Conservation (phyloP, 2,329 filamentous ascomycete species). For the Geosmithia morbida region DNA sequence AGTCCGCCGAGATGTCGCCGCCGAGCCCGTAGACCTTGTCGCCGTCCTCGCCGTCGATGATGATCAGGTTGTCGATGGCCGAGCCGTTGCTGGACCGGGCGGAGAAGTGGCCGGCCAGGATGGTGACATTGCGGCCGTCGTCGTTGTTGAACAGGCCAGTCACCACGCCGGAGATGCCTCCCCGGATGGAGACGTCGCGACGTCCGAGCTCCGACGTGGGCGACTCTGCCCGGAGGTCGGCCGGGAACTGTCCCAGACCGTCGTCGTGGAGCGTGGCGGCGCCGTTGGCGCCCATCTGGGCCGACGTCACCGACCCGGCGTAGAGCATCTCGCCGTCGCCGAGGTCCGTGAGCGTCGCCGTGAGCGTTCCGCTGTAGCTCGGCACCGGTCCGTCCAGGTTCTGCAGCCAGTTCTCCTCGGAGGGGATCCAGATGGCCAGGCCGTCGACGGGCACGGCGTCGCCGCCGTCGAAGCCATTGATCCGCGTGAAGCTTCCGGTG, state of each 20-base stretch:
- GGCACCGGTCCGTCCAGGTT: slow-evolving; percentile 55
- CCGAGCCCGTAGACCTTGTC: slow-evolving; percentile 56
- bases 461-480: slow-evolving; percentile 54
- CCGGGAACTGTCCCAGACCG: slow-evolving; percentile 38
- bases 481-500: slow-evolving; percentile 63
- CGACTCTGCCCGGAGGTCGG: slow-evolving; percentile 34
- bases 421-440: slow-evolving; percentile 87
- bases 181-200: slow-evolving; percentile 25
- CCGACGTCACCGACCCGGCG: slow-evolving; percentile 70
- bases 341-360: slow-evolving; percentile 51
- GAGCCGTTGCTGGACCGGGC: slow-evolving; percentile 55
- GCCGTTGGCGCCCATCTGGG: slow-evolving; percentile 57
- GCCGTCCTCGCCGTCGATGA: slow-evolving; percentile 64
- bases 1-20: slow-evolving; percentile 51
- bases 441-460: slow-evolving; percentile 49
- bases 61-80: slow-evolving; percentile 61
- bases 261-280: slow-evolving; percentile 49
- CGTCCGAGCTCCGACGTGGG: slow-evolving; percentile 25
- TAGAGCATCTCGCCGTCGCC: slow-evolving; percentile 53
- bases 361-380: slow-evolving; percentile 57
- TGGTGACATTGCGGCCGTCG: slow-evolving; percentile 62
- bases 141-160: slow-evolving; percentile 65
- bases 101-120: slow-evolving; percentile 78
- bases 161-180: slow-evolving; percentile 50
- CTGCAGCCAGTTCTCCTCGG: slow-evolving; percentile 72